These are phyloP conservation scores for Aureobasidium namibiae DNA, from an alignment of 2,329 filamentous ascomycete genomes.

Conservation along the genomic window DNA sequence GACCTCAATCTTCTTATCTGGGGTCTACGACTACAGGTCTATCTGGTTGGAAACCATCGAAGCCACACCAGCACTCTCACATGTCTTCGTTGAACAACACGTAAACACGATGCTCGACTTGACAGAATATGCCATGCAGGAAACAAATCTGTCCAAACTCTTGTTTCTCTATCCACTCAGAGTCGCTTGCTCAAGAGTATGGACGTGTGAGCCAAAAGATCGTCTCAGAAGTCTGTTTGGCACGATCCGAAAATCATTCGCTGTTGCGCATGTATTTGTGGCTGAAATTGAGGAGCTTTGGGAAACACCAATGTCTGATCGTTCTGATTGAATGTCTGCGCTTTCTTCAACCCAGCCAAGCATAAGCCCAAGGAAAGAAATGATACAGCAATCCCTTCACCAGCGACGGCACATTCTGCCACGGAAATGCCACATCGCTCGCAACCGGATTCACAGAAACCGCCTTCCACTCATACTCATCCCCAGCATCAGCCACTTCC, in stretches of 20 bases:
- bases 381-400: conserved; percentile 14
- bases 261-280: not conserved
- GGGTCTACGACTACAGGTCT: not conserved
- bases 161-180: not conserved
- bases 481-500: conserved; percentile 33
- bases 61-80: not conserved
- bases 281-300: not conserved
- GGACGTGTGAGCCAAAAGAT: not conserved
- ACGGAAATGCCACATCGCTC: conserved; percentile 12
- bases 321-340: not conserved
- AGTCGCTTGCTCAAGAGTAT: not conserved
- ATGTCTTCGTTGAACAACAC: not conserved
- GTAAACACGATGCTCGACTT: not conserved
- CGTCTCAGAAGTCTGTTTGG: not conserved
- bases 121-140: not conserved
- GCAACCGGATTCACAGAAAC: conserved; percentile 15
- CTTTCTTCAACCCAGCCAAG: not conserved
- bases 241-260: not conserved
- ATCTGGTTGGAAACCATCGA: not conserved
- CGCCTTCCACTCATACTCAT: conserved; percentile 18
- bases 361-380: conserved; percentile 15
- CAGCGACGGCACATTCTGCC: conserved; percentile 13
- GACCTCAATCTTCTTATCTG: not conserved
- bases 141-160: not conserved
- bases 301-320: not conserved